Evolutionary conservation across 2,329 filamentous ascomycete genomes (phyloP), one percentile per base, ranked within the genome.

Genomic region (Lizonia empirigonia): DNA sequence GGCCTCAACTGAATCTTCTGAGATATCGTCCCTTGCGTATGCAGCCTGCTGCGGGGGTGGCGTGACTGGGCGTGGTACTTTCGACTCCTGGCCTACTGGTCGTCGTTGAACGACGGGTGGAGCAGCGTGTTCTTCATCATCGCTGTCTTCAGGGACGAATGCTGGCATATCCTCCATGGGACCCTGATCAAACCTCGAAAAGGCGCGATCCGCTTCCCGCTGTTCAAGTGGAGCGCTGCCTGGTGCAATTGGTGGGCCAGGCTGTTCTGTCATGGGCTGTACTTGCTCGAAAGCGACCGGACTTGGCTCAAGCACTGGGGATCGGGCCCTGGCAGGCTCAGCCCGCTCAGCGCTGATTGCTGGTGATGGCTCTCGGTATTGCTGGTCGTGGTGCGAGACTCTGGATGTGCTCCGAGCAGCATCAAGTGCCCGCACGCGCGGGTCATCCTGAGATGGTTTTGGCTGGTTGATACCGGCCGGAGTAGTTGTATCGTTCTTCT

Each of bases 111-210:
- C 53, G 26, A n/a, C 55, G n/a, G 62, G 67, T 33, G 65, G 54
- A 10, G 40, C 45, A 22, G 55, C 32, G 18, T 33, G 30, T 8
- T 50, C 55, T 4, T 68, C 69, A 5, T 71, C 67, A 4, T 71
- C 68, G 30, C 67, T 69, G 8, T 71, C 73, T 3, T 73, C 68
- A 4, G 90, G 90, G 9, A 84, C 80, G 67, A 95, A 96, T 1
- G 91, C 90, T 3, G 94, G 93, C 71, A 94, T 89, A 49, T 97
- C 91, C 8, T 83, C 74, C 19, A 97, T 81, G 1, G 94, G 94
- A 2, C 92, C 94, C 75, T 97, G 93, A 65, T 94, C 89, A 67
- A 97, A 97, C 19, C 78, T 79, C 13, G 82, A 82, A 65, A 86
- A 86, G 48, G 86, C 86, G 9, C 81, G 74, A 24, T 79, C 77